Evolutionary conservation across 2,329 filamentous ascomycete species (phyloP).

Genomic region (Boeremia exigua): DNA sequence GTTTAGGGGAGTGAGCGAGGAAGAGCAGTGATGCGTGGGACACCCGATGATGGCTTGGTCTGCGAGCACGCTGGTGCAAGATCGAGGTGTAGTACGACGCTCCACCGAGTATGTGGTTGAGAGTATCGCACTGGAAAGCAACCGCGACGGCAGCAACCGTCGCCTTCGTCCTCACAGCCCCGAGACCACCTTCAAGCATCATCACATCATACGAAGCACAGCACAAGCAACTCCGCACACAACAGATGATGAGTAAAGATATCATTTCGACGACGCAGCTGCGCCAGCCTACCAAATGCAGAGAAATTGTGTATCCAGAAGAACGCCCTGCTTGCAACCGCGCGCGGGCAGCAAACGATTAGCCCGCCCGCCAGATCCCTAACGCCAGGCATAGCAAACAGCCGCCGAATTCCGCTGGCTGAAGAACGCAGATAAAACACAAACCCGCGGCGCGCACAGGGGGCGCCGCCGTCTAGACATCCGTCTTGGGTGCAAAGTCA

Average conservation of each 20-base stretch:
- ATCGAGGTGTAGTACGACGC: no score
- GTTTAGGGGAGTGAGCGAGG: no score
- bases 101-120: no score
- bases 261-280: conserved; percentile 6
- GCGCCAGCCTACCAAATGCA: background rate
- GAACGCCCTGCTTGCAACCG: conserved; percentile 12
- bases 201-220: no score
- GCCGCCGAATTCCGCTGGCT: conserved; percentile 13
- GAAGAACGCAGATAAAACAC: conserved; percentile 11
- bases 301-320: conserved; percentile 1
- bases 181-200: no score
- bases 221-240: no score
- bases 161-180: no score
- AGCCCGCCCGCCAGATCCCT: conserved; percentile 8
- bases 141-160: no score
- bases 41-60: no score
- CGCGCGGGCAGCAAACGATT: conserved; percentile 4
- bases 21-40: no score
- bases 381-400: conserved; percentile 9
- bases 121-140: no score
- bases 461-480: background rate
- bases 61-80: no score
- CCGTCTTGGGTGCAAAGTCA: conserved; percentile 10
- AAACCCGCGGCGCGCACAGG: background rate
- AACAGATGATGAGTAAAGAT: conserved; percentile 2